These are phyloP conservation scores for Lenwebbia sp. DNA, from an alignment of 345 rosid species.

Conservation along the genomic window DNA sequence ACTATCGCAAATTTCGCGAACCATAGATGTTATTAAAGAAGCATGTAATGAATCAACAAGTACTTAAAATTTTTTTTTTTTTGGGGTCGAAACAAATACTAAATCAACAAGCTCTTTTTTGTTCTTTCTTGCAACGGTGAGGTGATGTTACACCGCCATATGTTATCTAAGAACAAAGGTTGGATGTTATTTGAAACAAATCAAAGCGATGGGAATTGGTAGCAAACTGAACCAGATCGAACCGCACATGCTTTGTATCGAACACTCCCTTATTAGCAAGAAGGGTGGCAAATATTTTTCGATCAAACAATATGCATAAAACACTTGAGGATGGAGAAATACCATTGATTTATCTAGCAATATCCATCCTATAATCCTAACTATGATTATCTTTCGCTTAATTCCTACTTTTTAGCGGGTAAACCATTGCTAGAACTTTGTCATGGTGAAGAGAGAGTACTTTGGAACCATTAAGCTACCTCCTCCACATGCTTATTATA, in stretches of 20 bases:
- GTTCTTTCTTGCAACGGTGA: not conserved
- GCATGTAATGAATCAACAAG: not conserved
- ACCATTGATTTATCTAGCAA: not conserved
- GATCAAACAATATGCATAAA: not conserved
- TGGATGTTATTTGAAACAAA: not conserved
- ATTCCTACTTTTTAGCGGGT: not conserved
- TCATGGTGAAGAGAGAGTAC: not conserved
- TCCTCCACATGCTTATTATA: not conserved
- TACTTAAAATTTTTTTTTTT: not conserved
- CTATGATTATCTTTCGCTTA: not conserved
- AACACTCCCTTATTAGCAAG: not conserved
- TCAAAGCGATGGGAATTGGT: not conserved
- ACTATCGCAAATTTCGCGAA: not conserved
- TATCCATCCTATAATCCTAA: not conserved
- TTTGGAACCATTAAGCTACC: not conserved
- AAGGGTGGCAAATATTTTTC: not conserved
- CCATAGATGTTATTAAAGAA: not conserved
- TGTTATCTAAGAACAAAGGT: not conserved
- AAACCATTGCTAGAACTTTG: not conserved
- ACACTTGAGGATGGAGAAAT: not conserved
- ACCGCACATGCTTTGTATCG: not conserved
- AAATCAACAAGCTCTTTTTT: not conserved
- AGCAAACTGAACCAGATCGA: not conserved
- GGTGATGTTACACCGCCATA: not conserved
- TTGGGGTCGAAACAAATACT: not conserved